phyloP scores from a whole-genome alignment of 2,329 filamentous ascomycete genomes.

The Acrocalymma vagum region DNA sequence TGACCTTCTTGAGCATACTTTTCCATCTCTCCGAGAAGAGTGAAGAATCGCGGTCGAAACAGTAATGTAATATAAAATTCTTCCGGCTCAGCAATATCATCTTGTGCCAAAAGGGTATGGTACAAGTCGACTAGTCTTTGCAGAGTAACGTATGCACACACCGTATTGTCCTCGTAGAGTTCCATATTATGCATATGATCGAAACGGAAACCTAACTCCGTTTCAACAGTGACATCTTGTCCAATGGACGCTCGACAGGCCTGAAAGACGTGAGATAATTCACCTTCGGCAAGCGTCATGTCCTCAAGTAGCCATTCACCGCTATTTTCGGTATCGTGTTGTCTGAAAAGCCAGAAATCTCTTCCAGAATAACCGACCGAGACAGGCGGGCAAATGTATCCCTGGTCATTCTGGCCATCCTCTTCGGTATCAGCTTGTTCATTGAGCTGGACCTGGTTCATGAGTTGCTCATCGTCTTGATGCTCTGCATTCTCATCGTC shows the following conservation, averaged over 20 bases:
- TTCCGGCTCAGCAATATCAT: conserved; percentile 61
- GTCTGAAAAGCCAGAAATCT: conserved; percentile 42
- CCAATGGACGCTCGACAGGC: conserved; percentile 64
- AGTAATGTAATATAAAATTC: conserved; percentile 67
- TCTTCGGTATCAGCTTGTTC: conserved; percentile 4
- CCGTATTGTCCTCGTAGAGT: conserved; percentile 40
- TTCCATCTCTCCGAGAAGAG: conserved; percentile 61
- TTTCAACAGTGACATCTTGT: conserved; percentile 63
- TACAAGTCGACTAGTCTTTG: conserved; percentile 67
- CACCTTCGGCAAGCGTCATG: conserved; percentile 26
- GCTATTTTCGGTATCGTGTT: conserved; percentile 36
- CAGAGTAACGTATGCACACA: conserved; percentile 37
- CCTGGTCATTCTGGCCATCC: conserved; percentile 16
- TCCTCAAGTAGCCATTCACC: conserved; percentile 42
- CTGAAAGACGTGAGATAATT: conserved; percentile 63
- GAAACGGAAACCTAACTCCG: conserved; percentile 55
- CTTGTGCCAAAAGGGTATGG: conserved; percentile 66
- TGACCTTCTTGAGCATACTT: conserved; percentile 64
- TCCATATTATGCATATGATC: conserved; percentile 49
- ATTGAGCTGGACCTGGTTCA: conserved; percentile 11
- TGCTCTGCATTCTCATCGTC: conserved; percentile 11
- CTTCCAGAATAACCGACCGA: conserved; percentile 38
- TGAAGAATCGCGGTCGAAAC: conserved; percentile 62
- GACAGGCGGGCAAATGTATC: conserved; percentile 25
- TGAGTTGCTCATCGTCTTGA: conserved; percentile 6